phyloP scores from a whole-genome alignment of 2,329 filamentous ascomycete species.

The Aspergillus novofumigatus region DNA sequence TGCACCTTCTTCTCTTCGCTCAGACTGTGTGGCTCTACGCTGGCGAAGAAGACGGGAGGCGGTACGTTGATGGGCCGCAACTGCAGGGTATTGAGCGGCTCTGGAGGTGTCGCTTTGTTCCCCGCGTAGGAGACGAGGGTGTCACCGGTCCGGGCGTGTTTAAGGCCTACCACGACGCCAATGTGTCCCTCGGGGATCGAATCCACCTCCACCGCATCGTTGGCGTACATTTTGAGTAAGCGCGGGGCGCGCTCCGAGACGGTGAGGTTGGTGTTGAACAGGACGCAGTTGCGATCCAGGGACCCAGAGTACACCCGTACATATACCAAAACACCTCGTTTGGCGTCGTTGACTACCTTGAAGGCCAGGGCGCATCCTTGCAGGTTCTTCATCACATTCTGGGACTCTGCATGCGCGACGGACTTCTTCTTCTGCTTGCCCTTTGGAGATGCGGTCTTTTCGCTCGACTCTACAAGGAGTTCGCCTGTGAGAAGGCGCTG shows the following conservation, averaged over 20 bases:
- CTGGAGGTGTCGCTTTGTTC: conserved; percentile 60
- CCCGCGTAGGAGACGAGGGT: conserved; percentile 74
- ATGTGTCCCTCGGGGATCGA: conserved; percentile 84
- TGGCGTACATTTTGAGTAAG: conserved; percentile 84
- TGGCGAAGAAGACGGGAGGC: conserved; percentile 93
- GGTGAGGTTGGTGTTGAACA: conserved; percentile 84
- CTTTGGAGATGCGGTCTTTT: conserved; percentile 31
- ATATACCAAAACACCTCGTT: conserved; percentile 83
- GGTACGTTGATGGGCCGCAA: conserved; percentile 85
- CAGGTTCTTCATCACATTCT: conserved; percentile 55
- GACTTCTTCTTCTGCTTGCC: conserved; percentile 42
- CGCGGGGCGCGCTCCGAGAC: conserved; percentile 75
- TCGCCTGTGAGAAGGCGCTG: conserved; percentile 47
- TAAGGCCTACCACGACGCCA: conserved; percentile 85
- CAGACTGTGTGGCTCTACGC: conserved; percentile 75
- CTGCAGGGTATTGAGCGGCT: conserved; percentile 69
- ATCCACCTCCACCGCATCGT: conserved; percentile 78
- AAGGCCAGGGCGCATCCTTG: conserved; percentile 70
- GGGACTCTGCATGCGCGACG: conserved; percentile 44
- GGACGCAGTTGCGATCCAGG: conserved; percentile 65
- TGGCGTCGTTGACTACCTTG: conserved; percentile 88
- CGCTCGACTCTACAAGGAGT: conserved; percentile 34
- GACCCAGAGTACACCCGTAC: conserved; percentile 86
- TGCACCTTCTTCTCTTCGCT: conserved; percentile 77
- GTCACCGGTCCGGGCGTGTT: conserved; percentile 88